Percentiles rank a stretch among this genome's conserved stretches.
These are phyloP conservation scores for Scopulariopsis brevicaulis DNA, from an alignment of 2,329 filamentous ascomycete species.

Conservation along the genomic window DNA sequence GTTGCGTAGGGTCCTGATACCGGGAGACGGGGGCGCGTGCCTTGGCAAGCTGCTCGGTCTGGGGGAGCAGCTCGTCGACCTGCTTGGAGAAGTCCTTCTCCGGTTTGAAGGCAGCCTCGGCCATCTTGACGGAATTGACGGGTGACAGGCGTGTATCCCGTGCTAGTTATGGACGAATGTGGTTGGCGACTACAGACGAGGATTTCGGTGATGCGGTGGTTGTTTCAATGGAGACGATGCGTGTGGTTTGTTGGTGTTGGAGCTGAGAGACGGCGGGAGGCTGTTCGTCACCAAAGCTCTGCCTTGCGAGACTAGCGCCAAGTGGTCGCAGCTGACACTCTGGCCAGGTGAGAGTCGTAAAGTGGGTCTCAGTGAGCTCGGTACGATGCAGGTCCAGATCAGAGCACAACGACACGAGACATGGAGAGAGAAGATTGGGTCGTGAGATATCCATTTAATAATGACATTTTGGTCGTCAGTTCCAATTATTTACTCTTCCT, in stretches of 20 bases:
- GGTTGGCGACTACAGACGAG: neutral
- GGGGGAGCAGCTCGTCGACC: slow-evolving; percentile 80
- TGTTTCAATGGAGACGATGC: neutral
- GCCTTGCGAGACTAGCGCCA: neutral
- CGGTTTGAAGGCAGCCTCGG: slow-evolving; percentile 74
- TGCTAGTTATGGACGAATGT: neutral
- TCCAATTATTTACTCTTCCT: too few species aligned
- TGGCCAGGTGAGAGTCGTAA: neutral
- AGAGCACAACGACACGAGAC: too few species aligned
- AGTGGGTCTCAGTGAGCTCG: neutral
- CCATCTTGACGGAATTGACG: slow-evolving; percentile 40
- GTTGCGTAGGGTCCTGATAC: neutral
- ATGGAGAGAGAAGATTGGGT: neutral
- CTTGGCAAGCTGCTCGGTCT: slow-evolving; percentile 82
- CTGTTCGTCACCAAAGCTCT: slow-evolving; percentile 5
- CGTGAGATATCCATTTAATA: neutral
- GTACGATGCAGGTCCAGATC: neutral
- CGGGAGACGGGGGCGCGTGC: slow-evolving; percentile 29
- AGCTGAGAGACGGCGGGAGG: slow-evolving; percentile 2
- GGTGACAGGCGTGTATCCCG: neutral
- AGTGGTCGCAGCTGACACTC: neutral
- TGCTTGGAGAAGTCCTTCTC: slow-evolving; percentile 99
- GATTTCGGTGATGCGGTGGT: neutral
- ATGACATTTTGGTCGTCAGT: too few species aligned
- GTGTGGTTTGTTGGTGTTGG: neutral